phyloP scores from a whole-genome alignment of 2,329 filamentous ascomycete species.

The Phoma sp. region DNA sequence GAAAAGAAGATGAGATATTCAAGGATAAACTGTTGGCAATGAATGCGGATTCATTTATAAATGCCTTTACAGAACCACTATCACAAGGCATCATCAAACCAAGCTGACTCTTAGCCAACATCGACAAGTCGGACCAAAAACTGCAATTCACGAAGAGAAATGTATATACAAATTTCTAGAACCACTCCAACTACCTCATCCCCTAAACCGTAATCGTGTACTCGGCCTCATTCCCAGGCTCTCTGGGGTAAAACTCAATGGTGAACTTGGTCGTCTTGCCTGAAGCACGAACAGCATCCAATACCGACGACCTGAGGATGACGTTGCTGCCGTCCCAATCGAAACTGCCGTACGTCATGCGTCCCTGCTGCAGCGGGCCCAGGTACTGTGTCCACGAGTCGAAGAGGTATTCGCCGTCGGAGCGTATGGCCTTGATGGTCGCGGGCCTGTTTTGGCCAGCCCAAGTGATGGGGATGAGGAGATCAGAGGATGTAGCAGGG shows the following conservation, averaged over 20 bases:
- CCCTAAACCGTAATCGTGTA: constrained; percentile 55
- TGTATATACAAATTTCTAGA: neutral
- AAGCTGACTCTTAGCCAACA: no score
- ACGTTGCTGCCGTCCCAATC: constrained; percentile 58
- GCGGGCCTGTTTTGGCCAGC: constrained; percentile 60
- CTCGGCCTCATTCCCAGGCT: constrained; percentile 57
- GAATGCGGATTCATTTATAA: no score
- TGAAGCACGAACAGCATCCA: constrained; percentile 57
- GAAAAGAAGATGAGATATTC: no score
- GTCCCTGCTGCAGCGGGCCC: constrained; percentile 58
- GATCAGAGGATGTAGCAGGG: constrained; percentile 46
- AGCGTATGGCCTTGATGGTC: constrained; percentile 59
- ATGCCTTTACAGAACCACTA: no score
- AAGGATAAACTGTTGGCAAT: no score
- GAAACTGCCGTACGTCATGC: constrained; percentile 59
- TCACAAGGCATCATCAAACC: no score
- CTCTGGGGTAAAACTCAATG: constrained; percentile 64
- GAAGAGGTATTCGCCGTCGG: constrained; percentile 59
- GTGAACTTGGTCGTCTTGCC: constrained; percentile 58
- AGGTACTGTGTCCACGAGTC: constrained; percentile 67
- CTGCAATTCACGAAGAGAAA: neutral
- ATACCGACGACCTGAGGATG: constrained; percentile 55
- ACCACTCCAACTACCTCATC: neutral
- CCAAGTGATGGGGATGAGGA: constrained; percentile 62
- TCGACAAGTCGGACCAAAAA: no score